phyloP scores from a whole-genome alignment of 805 yeast species.

The baker's yeast (Saccharomyces cerevisiae) region DNA sequence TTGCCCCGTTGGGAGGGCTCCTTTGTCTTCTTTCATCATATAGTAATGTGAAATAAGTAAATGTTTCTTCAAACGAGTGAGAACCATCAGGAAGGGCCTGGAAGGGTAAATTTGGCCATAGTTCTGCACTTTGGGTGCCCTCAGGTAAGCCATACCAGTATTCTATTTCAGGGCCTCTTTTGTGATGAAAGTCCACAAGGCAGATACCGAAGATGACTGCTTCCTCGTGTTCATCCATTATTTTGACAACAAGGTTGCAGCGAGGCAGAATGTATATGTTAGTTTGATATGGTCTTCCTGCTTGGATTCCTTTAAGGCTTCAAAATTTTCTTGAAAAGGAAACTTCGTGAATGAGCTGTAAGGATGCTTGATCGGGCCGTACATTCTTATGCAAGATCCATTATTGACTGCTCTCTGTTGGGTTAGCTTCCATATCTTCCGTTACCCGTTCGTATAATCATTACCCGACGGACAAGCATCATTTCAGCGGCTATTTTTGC shows the following conservation, averaged over 20 bases:
- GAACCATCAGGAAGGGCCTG: conserved; percentile 96
- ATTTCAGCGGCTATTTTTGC: neutral
- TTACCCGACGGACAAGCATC: neutral
- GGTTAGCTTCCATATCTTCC: neutral
- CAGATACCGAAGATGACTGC: conserved; percentile 65
- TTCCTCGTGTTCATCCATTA: conserved; percentile 5
- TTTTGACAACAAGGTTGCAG: neutral
- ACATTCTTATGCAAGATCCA: neutral
- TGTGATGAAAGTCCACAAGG: conserved; percentile 86
- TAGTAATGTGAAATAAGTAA: conserved; percentile 78
- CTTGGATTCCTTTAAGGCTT: neutral
- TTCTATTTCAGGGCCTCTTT: conserved; percentile 91
- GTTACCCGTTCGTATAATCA: neutral
- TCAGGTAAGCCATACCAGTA: conserved; percentile 60
- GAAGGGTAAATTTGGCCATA: conserved; percentile 87
- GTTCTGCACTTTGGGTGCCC: conserved; percentile 26
- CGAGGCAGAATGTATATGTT: neutral
- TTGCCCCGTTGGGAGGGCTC: conserved; percentile 33
- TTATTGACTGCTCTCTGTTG: neutral
- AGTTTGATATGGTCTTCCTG: neutral
- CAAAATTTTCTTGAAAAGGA: neutral
- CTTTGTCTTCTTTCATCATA: conserved; percentile 45
- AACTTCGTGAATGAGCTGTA: neutral
- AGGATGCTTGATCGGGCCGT: neutral
- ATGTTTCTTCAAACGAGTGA: conserved; percentile 87